phyloP scores from a whole-genome alignment of 768 basidiomycete genomes.

The Dentipellis sp. region DNA sequence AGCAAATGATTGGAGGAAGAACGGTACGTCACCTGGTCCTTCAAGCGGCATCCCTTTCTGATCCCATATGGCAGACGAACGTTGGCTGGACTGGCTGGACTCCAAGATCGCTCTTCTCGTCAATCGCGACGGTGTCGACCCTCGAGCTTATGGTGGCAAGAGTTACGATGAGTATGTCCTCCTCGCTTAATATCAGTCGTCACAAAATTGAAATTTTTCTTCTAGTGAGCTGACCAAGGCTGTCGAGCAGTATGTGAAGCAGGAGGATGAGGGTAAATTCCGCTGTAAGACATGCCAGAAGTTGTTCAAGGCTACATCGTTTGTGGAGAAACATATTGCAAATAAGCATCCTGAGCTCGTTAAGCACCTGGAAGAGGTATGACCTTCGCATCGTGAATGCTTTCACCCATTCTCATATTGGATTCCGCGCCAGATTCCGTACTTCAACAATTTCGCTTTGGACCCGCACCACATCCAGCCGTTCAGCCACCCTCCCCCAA shows the following conservation, averaged over 20 bases:
- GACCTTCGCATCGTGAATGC: conserved; percentile 13
- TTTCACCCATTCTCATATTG: conserved; percentile 4
- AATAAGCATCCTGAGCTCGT: conserved; percentile 90
- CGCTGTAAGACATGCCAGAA: conserved; percentile 96
- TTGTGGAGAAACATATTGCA: conserved; percentile 94
- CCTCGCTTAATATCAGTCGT: conserved; percentile 11
- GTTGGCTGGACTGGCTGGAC: conserved; percentile 87
- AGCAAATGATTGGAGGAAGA: conserved; percentile 47
- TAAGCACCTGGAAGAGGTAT: conserved; percentile 76
- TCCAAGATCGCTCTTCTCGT: conserved; percentile 76
- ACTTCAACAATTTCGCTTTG: conserved; percentile 93
- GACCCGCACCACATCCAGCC: conserved; percentile 92
- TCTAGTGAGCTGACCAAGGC: conserved; percentile 73
- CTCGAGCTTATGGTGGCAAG: conserved; percentile 84
- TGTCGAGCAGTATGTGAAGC: conserved; percentile 76
- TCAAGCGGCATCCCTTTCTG: conserved; percentile 5
- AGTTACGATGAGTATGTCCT: conserved; percentile 74
- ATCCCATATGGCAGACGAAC: conserved; percentile 48
- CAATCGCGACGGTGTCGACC: conserved; percentile 71
- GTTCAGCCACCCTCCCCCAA: conserved; percentile 67
- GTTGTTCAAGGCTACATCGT: conserved; percentile 93
- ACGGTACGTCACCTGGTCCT: conserved; percentile 38
- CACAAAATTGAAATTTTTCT: conserved; percentile 11
- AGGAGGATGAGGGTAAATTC: conserved; percentile 96
- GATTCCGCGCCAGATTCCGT: conserved; percentile 50